Base-by-base conservation (phyloP, 2,329 filamentous ascomycete species). In the Aspergillus puulaauensis region DNA sequence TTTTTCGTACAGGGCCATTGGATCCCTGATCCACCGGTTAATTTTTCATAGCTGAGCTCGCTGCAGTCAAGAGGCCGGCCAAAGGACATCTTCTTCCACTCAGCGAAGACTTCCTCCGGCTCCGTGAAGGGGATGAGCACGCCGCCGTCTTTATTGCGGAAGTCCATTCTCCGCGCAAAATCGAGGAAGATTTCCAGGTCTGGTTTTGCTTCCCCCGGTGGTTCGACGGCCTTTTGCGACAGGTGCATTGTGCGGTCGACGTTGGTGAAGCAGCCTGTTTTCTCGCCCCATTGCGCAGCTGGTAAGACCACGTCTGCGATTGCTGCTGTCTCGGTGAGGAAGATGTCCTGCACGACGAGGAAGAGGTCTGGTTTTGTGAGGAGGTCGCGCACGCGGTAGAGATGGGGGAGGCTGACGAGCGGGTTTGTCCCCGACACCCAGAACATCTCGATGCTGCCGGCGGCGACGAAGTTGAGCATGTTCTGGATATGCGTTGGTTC, bases 361-460 rank as follows among this genome's bases (percentile, higher is more conserved):
- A 76, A 74, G 8, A 75, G 58, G 2, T 68, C 63, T 3, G 68
- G 68, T 35, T 69, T 65, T 1, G 72, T 75, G 14, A 75, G 61
- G 5, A 73, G 56, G 2, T 66, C 58, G 9, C 74, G 57, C 3
- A 69, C 64, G 6, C 62, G 64, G 9, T 64, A 62, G 12, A 75
- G 61, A 63, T 75, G 67, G 2, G 73, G 73, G 43, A 76, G 61
- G 58, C 71, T 73, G 51, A 76, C 74, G 2, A 76, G 67, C 3
- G 74, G 74, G 45, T 76, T 76, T 6, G 74, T 76, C 7, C 73
- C 72, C 11, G 64, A 70, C 17, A 77, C 65, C 74, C 74, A 76
- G 51, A 75, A 68, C 68, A 77, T 75, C 44, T 72, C 60, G 56
- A 76, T 68, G 4, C 68, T 68, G 4, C 72, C 72, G 19, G 58